Conservation (phyloP, 202 grass and related monocot species). For the Carex arenaria region DNA sequence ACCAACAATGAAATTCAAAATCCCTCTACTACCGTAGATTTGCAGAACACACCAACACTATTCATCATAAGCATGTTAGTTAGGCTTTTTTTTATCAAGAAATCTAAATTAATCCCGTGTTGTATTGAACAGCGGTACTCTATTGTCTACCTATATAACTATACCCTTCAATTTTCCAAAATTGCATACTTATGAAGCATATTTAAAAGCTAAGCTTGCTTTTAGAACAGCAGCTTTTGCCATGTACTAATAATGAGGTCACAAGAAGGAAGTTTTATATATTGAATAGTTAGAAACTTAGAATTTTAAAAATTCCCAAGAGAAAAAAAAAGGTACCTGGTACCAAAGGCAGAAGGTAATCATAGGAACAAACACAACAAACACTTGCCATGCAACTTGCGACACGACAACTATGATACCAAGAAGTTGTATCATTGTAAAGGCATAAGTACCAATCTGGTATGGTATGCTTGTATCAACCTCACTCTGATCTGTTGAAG, state of each 20-base stretch:
- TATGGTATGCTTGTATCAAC: constrained; percentile 59
- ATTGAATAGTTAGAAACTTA: background rate
- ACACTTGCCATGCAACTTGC: constrained; percentile 93
- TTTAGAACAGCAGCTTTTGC: background rate
- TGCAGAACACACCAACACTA: background rate
- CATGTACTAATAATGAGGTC: background rate
- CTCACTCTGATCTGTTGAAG: constrained; percentile 84
- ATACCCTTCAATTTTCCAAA: background rate
- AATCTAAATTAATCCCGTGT: background rate
- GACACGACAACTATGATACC: constrained; percentile 93
- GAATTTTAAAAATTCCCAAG: background rate
- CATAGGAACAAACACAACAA: constrained; percentile 75
- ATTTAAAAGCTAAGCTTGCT: background rate
- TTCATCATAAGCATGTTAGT: background rate
- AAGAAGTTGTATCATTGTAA: constrained; percentile 62
- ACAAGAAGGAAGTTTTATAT: background rate
- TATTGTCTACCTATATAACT: background rate
- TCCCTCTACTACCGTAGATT: background rate
- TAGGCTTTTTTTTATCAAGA: background rate
- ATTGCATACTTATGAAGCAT: background rate
- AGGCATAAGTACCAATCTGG: constrained; percentile 54
- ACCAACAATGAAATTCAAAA: background rate
- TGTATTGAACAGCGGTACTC: background rate
- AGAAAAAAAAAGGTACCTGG: constrained; percentile 45
- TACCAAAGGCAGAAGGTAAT: constrained; percentile 65